phyloP scores from a whole-genome alignment of 2,329 filamentous ascomycete genomes.

The Colletotrichum aenigma region DNA sequence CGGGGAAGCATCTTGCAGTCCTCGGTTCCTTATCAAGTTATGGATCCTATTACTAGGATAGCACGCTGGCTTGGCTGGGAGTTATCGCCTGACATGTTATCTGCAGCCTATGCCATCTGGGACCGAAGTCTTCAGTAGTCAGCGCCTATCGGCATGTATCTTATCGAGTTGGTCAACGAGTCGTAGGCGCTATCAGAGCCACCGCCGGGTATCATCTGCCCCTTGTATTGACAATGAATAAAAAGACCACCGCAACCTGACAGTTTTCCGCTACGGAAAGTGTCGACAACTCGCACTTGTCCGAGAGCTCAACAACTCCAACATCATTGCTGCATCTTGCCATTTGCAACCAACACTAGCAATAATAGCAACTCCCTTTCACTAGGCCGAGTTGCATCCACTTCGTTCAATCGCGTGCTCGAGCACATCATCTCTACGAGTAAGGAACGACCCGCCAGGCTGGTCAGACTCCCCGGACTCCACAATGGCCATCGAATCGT shows the following conservation, averaged over 20 bases:
- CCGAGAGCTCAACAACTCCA: background rate
- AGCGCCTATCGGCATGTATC: background rate
- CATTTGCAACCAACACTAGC: background rate
- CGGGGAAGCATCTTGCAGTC: background rate
- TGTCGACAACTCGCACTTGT: background rate
- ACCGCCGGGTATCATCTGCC: background rate
- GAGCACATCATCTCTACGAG: background rate
- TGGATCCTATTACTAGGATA: background rate
- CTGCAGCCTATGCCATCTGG: background rate
- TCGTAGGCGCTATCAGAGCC: background rate
- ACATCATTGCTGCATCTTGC: background rate
- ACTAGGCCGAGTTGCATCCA: background rate
- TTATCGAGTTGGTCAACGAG: background rate
- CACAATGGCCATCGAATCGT: slow-evolving; percentile 2
- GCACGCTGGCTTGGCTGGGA: background rate
- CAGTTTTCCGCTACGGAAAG: background rate
- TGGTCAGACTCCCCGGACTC: background rate
- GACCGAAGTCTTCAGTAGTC: background rate
- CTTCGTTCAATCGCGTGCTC: background rate
- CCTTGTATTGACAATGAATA: background rate
- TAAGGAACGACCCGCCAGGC: background rate
- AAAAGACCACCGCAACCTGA: background rate
- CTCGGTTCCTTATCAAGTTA: slow-evolving; percentile 1
- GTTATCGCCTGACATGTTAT: slow-evolving; percentile 3
- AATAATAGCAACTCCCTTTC: background rate